Base-by-base conservation (phyloP, 2,329 filamentous ascomycete genomes). In the Aureobasidium lini region DNA sequence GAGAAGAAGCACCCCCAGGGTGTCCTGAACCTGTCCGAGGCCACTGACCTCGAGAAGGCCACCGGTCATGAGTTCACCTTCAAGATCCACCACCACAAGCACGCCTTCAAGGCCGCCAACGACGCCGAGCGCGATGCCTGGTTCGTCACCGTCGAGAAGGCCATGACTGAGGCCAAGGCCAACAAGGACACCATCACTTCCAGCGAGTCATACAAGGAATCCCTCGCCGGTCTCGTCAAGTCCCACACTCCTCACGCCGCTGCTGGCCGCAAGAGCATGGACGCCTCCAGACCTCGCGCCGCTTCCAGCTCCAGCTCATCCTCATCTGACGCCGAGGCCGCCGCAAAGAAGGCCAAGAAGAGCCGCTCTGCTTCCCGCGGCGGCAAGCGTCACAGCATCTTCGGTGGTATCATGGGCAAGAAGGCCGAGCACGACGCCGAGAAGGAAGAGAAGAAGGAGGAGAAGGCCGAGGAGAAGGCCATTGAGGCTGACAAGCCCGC, bases 161-260 rank as follows among this genome's bases (percentile, higher is more conserved):
- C 92, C 81, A 83, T 89, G 57, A 82, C 85, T 54, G 90, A 95
- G 78, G 92, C 90, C 69, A 95, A 94, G 82, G 87, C 87, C 68
- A 79, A 89, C 61, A 87, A 86, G 70, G 80, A 88, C 65, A 81
- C 81, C 59, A 83, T 96, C 67, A 83, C 84, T 64, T 85, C 86
- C 75, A 87, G 85, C 68, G 91, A 96, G 76, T 83, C 84, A 62
- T 99, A 96, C 86, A 96, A 96, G 85, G 81, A 83, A 68, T 85
- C 89, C 65, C 76, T 94, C 18, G 88, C 91, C 78, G 87, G 86
- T 75, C 79, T 85, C 68, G 68, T 64, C 69, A 70, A 68, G 64
- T 64, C 69, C 57, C 63, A 63, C 60, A 39, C 57, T 46, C 46
- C 59, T 60, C 68, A 67, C 60, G 70, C 67, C 62, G 73, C 75